phyloP scores from a whole-genome alignment of 805 yeast genomes.

The Tetrapisispora nanseiensis region DNA sequence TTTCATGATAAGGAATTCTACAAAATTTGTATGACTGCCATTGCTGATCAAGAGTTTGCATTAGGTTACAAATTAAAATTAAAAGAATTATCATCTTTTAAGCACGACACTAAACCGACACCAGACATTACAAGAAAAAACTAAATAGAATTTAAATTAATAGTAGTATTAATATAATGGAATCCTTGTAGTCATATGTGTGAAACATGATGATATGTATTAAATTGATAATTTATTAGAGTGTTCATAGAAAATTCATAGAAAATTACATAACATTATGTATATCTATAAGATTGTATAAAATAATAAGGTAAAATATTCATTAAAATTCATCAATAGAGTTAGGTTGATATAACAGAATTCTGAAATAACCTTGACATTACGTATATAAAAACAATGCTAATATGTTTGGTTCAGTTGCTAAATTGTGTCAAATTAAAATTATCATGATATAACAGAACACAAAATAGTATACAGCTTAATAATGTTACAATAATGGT shows the following conservation, averaged over 20 bases:
- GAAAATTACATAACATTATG: not conserved
- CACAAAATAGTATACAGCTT: not conserved
- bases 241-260: not conserved
- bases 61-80: constrained; percentile 21
- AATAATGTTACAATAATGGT: constrained; percentile 14
- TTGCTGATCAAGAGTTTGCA: constrained; percentile 25
- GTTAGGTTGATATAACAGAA: not conserved
- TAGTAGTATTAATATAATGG: too few species aligned
- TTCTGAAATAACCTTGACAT: not conserved
- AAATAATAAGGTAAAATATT: constrained; percentile 1
- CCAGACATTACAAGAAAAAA: not conserved
- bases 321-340: constrained; percentile 1
- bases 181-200: not conserved
- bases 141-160: not conserved
- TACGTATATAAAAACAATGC: not conserved
- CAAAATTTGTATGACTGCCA: constrained; percentile 17
- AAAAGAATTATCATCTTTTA: constrained; percentile 19
- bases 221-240: not conserved
- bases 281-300: not conserved
- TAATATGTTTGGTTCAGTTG: not conserved
- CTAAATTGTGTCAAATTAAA: not conserved
- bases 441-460: not conserved
- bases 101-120: constrained; percentile 6
- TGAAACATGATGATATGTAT: not conserved
- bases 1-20: constrained; percentile 24